Conservation (phyloP, 805 yeast species). For the Candida golubevii region DNA sequence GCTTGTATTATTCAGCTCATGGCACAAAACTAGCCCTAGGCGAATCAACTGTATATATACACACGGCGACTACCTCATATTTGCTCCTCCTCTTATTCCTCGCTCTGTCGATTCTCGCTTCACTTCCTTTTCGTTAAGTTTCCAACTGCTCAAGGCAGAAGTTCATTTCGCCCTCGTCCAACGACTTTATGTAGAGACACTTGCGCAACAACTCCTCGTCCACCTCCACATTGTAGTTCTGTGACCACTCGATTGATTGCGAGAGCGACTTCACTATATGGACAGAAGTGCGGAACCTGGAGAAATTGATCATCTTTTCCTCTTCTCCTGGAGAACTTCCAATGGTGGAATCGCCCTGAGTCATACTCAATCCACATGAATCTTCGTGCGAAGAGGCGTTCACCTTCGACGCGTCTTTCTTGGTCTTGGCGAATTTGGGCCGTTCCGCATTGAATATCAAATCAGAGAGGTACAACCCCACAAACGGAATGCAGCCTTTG, state of each 20-base stretch:
- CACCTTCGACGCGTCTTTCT: slow-evolving; percentile 1
- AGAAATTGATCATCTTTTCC: slow-evolving; percentile 64
- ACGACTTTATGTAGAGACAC: slow-evolving; percentile 74
- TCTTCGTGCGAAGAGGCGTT: slow-evolving; percentile 4
- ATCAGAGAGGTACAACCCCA: slow-evolving; percentile 82
- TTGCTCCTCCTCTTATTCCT: too few relatives aligned
- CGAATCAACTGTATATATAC: too few relatives aligned
- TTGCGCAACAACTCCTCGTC: slow-evolving; percentile 70
- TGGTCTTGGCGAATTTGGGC: slow-evolving; percentile 42
- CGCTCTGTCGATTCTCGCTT: too few relatives aligned
- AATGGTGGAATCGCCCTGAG: slow-evolving; percentile 12
- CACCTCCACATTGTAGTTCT: slow-evolving; percentile 51
- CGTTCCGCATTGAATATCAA: slow-evolving; percentile 69
- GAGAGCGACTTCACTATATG: slow-evolving; percentile 71
- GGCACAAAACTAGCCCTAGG: too few relatives aligned
- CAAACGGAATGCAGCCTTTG: slow-evolving; percentile 83
- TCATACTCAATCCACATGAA: slow-evolving; percentile 5
- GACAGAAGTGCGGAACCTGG: slow-evolving; percentile 72
- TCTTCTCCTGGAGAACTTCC: slow-evolving; percentile 6
- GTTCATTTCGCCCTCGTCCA: slow-evolving; percentile 70
- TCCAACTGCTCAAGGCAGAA: slow-evolving; percentile 20
- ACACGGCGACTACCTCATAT: too few relatives aligned
- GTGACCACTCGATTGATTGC: slow-evolving; percentile 82
- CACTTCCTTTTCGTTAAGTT: too few relatives aligned
- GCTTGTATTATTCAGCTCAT: too few relatives aligned